Evolutionary conservation across 2,329 filamentous ascomycete genomes (phyloP), one percentile per base, ranked within the genome.

Genomic region (Phaeosphaeria sp.): DNA sequence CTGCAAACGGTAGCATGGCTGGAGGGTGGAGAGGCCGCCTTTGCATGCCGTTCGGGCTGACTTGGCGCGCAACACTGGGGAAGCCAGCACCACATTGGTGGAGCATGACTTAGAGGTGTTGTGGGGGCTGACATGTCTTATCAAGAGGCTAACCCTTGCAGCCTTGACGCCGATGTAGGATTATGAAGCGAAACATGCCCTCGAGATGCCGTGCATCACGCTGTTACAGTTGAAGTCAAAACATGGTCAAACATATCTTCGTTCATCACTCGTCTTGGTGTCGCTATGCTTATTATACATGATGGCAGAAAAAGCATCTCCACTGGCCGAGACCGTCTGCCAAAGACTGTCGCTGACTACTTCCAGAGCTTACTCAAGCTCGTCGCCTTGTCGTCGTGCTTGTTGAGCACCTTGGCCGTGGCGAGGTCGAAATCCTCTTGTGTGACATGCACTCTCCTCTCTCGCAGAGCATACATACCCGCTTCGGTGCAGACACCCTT

Each of bases 401-500:
- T 98, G 87, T 99, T 98, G 77, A 99, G 86, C 60, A 99, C 94
- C 90, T 99, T 99, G 77, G 95, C 95, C 6, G 95, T 99, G 33
- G 95, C 95, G 62, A 99, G 85, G 78, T 99, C 95, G 78, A 99
- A 99, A 80, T 99, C 95, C 81, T 99, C 95, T 79, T 99, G 95
- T 39, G 95, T 99, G 66, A 99, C 95, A 78, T 99, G 95, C 58
- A 99, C 94, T 80, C 95, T 89, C 75, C 95, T 86, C 82, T 99
- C 95, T 69, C 95, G 89, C 64, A 99, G 84, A 15, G 95, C 95
- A 76, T 95, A 99, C 95, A 99, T 99, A 72, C 95, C 95, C 2
- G 95, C 93, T 80, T 99, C 95, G 46, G 95, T 99, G 79, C 95
- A 99, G 48, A 99, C 95, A 82, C 95, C 95, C 87, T 99, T 99